Evolutionary conservation across 2,329 filamentous ascomycete genomes (phyloP), one percentile per base, ranked within the genome.

Genomic region (Calonectria henricotiae): DNA sequence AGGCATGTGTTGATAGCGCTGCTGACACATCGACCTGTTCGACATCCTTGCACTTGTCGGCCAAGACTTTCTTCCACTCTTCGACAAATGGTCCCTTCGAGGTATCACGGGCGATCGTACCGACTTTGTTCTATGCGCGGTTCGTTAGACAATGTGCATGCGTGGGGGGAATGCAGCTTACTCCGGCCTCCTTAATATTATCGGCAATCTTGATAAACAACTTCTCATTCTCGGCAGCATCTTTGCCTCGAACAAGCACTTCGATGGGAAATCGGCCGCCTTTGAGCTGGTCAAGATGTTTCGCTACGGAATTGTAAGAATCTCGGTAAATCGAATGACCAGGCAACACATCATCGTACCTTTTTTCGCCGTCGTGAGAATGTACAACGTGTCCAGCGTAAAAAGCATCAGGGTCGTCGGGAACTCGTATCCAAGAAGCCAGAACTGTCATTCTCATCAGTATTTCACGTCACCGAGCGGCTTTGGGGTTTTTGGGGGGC

Each of bases 361-460:
- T 90, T 99, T 99, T 86, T 99, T 99, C 69, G 94, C 92, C 6
- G 96, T 99, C 7, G 96, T 99, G 74, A 99, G 91, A 70, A 98
- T 92, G 84, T 96, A 97, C 77, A 98, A 88, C 55, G 91, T 91
- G 71, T 98, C 96, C 71, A 92, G 86, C 1, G 96, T 98, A 82
- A 99, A 91, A 63, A 99, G 89, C 87, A 99, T 94, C 73, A 99
- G 87, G 0, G 96, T 99, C 44, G 96, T 95, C 39, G 96, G 96
- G 80, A 99, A 99, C 83, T 99, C 96, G 87, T 99, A 99, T 78
- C 96, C 96, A 72, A 99, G 90, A 66, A 99, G 89, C 97, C 97
- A 99, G 84, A 98, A 97, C 95, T 98, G 82, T 71, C 75, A 47
- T 71, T 54, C 58, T 43, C 35, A 77, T 77, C 68, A 75, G 73